Conservation (phyloP, 164 flowering plant genomes). For the Echeveria elegans region DNA sequence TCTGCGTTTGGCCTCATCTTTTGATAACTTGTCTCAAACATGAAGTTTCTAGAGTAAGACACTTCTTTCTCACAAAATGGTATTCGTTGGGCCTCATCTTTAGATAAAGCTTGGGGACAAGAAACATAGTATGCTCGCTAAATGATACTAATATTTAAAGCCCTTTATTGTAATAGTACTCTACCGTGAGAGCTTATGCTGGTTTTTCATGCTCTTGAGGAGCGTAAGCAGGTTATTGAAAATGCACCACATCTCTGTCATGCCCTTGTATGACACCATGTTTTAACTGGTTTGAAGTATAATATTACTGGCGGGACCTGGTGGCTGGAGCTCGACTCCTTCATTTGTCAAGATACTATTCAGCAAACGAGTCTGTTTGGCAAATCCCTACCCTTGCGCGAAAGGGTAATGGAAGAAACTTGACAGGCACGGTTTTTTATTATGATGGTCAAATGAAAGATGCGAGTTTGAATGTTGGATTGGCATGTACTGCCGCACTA, state of each 20-base stretch:
- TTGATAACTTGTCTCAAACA: no score
- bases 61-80: no score
- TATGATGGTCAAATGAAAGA: constrained; percentile 99
- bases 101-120: no score
- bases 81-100: no score
- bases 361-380: constrained; percentile 83
- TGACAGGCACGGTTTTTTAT: constrained; percentile 92
- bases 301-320: constrained; percentile 89
- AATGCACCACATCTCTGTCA: constrained; percentile 96
- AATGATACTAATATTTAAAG: background rate
- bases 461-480: constrained; percentile 79
- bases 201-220: constrained; percentile 96
- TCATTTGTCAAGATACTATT: constrained; percentile 90
- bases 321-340: constrained; percentile 74
- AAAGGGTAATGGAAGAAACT: constrained; percentile 48
- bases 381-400: constrained; percentile 92
- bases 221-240: no score
- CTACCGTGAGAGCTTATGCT: constrained; percentile 89
- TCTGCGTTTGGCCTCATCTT: no score
- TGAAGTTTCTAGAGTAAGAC: no score
- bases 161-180: constrained; percentile 61
- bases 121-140: background rate
- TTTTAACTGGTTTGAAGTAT: constrained; percentile 86
- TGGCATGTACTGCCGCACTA: constrained; percentile 91
- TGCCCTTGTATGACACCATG: constrained; percentile 99